Evolutionary conservation across 169 alveolate genomes (phyloP).

Genomic region (Plasmodium relictum): DNA sequence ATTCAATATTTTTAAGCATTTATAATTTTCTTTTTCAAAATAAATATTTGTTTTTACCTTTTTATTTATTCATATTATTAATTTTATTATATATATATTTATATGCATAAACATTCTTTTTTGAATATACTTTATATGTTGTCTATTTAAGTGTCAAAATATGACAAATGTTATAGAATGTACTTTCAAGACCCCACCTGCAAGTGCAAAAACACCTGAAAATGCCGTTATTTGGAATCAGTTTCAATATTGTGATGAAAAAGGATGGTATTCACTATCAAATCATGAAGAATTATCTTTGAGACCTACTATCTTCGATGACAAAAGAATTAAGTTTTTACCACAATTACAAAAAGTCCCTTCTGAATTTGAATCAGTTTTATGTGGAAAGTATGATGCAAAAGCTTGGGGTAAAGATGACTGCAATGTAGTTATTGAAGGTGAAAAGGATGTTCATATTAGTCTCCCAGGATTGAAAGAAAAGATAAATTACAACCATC

Average conservation of each 20-base stretch:
- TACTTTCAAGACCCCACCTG: slow-evolving; percentile 72
- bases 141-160: background rate
- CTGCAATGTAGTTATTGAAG: slow-evolving; percentile 81
- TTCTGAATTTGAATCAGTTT: slow-evolving; percentile 76
- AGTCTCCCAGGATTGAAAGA: slow-evolving; percentile 78
- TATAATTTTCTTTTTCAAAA: background rate
- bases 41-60: too few species aligned
- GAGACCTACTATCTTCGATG: slow-evolving; percentile 81
- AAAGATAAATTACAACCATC: slow-evolving; percentile 79
- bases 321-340: slow-evolving; percentile 80
- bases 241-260: slow-evolving; percentile 71
- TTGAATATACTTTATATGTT: slow-evolving; percentile 12
- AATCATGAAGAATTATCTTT: slow-evolving; percentile 79
- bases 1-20: background rate
- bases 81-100: slow-evolving; percentile 4
- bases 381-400: slow-evolving; percentile 83
- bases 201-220: slow-evolving; percentile 52
- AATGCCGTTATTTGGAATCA: slow-evolving; percentile 74
- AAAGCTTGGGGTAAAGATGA: slow-evolving; percentile 81
- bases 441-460: slow-evolving; percentile 82
- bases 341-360: slow-evolving; percentile 80
- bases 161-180: slow-evolving; percentile 77
- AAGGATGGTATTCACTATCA: slow-evolving; percentile 85
- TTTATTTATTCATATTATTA: background rate
- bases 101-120: background rate